phyloP scores from a whole-genome alignment of 1,284 basidiomycete species.

The Naganishia sp. region DNA sequence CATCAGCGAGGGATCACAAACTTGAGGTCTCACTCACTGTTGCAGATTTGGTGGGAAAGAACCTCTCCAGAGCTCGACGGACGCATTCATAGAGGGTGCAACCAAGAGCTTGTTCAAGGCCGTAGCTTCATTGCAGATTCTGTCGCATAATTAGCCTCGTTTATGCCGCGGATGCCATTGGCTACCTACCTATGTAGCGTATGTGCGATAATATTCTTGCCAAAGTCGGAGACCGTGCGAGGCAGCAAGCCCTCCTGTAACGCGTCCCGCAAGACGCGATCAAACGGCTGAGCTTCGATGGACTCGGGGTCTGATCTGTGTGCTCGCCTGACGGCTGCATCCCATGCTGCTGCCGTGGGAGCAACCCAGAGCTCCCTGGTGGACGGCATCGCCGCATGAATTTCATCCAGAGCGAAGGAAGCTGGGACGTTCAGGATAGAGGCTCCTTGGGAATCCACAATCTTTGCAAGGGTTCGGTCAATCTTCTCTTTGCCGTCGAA shows the following conservation, averaged over 20 bases:
- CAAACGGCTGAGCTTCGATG: constrained; percentile 36
- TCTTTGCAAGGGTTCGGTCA: constrained; percentile 30
- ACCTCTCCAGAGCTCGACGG: background rate
- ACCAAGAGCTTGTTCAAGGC: constrained; percentile 27
- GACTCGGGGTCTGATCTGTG: background rate
- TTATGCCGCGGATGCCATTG: background rate
- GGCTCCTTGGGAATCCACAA: constrained; percentile 41
- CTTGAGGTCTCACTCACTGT: constrained; percentile 14
- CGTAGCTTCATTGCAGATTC: constrained; percentile 32
- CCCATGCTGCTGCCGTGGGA: constrained; percentile 38
- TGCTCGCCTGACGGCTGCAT: constrained; percentile 24
- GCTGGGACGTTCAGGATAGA: constrained; percentile 38
- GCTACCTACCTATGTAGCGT: constrained; percentile 40
- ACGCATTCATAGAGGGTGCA: background rate
- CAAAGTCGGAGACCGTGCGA: constrained; percentile 37
- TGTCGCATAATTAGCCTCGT: background rate
- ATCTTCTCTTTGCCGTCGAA: background rate
- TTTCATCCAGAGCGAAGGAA: constrained; percentile 39
- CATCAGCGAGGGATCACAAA: background rate
- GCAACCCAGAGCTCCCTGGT: constrained; percentile 41
- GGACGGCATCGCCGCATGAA: constrained; percentile 38
- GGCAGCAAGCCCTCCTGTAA: constrained; percentile 35
- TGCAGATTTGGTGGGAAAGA: constrained; percentile 30
- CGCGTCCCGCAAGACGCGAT: constrained; percentile 34
- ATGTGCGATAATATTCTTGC: constrained; percentile 38